Base-by-base conservation (phyloP, 306 rosid genomes). In the Corylus americana region DNA sequence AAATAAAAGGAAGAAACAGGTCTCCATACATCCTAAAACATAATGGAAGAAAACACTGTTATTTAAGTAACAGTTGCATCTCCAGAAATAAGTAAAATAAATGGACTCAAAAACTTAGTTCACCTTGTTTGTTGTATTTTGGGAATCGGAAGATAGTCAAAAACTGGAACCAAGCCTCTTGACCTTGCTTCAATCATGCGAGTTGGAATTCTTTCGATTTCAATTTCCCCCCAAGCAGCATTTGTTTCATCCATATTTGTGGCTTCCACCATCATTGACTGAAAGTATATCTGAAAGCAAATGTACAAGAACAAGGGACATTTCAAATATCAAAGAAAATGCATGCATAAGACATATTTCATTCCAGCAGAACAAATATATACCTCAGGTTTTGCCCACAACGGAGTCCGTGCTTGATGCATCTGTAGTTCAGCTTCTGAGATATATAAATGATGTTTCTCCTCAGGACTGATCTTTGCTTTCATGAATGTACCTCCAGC, bases 391-490 rank as follows among this genome's bases (percentile, higher is more conserved):
- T 85, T 93, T 29, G 82, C 91, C 99, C 99, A 96, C 80, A 89
- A 61, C n/a, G 92, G 92, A 77, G 62, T 78, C 73, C 64, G 89
- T 78, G 87, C 64, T 78, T 79, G 89, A 83, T 93, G 96, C 97
- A 91, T 93, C 83, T 83, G 96, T 79, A 96, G 84, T 87, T 96
- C 99, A n/a, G 93, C 98, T 89, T 96, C 98, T 74, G 99, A 88
- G 74, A 96, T 96, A 87, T 89, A 93, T 76, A 93, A 80, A 78
- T 91, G 98, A 74, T 81, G 89, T 44, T 83, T 80, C 68, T 93
- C 99, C 83, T 87, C 94, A 6, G 74, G 80, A 70, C 72, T 77
- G 37, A 83, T 79, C 83, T 81, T 90, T 59, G 77, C 83, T 86
- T 91, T 91, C 25, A 64, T 29, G 31, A 62, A 63, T 8, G 68